Evolutionary conservation across 192 early-diverging fungal genomes (phyloP), one percentile per base, ranked within the genome.

Genomic region (Coemansia sp.): DNA sequence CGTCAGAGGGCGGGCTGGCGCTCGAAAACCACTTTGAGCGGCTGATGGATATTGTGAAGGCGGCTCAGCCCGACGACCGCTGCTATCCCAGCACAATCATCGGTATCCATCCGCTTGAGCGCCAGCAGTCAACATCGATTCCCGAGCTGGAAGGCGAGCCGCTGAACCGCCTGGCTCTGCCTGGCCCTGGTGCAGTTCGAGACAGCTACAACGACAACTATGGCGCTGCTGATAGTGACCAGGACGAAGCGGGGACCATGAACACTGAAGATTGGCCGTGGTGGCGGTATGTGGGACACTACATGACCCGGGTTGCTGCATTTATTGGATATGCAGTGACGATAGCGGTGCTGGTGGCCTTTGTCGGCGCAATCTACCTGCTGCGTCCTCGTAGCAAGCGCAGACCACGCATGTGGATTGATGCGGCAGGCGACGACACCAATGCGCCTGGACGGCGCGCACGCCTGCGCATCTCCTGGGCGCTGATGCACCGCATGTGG

Each of bases 401-500:
- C 44, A 56, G 77, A 22, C 68, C 77, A 53, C 77, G 77, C 22
- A 80, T 80, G 77, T 80, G 77, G 77, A 40, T 80, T 20, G 77
- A 67, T 28, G 77, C 77, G 1, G 72, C 67, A 2, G 76, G 71
- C 48, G 77, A 74, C 21, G 68, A 70, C 15, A 44, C 62, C 0
- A 57, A 52, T 38, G 49, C 60, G 42, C 57, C 65, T 10, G 72
- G 72, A 6, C 71, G 77, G 10, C 77, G 77, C 21, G 77, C 71
- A 1, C 68, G 72, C n/a, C 59, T 80, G 68, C 72, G 72, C 5
- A 59, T 68, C 40, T 80, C 77, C 40, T 80, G 77, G 77, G 77
- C 71, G 42, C 58, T 80, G 61, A 80, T 80, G 77, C 65, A 80
- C 77, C 64, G 77, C 17, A 74, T 80, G 77, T 80, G 77, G 77